Base-by-base conservation (phyloP, 208 protist genomes). In the Leishmania arabica region DNA sequence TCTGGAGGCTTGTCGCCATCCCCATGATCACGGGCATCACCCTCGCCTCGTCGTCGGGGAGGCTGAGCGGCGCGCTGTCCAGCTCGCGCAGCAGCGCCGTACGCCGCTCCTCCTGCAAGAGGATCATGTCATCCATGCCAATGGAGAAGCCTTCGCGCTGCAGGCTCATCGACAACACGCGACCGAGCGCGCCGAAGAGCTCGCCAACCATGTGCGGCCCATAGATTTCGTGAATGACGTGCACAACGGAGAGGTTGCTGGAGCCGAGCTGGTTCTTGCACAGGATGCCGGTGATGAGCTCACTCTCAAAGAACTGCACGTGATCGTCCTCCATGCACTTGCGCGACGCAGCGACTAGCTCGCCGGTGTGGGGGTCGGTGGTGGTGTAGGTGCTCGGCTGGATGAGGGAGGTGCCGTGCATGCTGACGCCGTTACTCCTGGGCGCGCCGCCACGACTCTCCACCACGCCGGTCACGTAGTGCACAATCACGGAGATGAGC, bases 51-150 rank as follows among this genome's bases (percentile, higher is more conserved):
- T 95, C 92, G 54, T 98, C 90, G 19, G 88, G 86, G 19, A 94
- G 80, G 21, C 90, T 37, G 31, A 98, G 86, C 47, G 93, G 91
- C 0, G 90, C 86, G 73, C 95, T 84, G 81, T 98, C 95, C 37
- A 98, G 88, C 81, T 94, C 86, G 7, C 92, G 90, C 71, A 98
- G 88, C 80, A 97, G 83, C 78, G 90, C 66, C 42, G 49, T 80
- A 11, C 93, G 94, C 49, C 93, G 89, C n/a, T 81, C 75, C 77
- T 97, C 92, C 40, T 89, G 68, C 27, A 87, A 92, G 24, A 99
- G 90, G n/a, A 97, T 74, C 86, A 99, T 93, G 88, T 99, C 99
- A 79, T 99, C 98, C 75, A 99, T 98, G 80, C 98, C 98, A 86
- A 99, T 99, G 13, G 99, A 99, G 86, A 99, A 99, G 40, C 98